These are phyloP conservation scores for Dioscorea zingiberensis DNA, from an alignment of 106 monocot species.

Conservation along the genomic window DNA sequence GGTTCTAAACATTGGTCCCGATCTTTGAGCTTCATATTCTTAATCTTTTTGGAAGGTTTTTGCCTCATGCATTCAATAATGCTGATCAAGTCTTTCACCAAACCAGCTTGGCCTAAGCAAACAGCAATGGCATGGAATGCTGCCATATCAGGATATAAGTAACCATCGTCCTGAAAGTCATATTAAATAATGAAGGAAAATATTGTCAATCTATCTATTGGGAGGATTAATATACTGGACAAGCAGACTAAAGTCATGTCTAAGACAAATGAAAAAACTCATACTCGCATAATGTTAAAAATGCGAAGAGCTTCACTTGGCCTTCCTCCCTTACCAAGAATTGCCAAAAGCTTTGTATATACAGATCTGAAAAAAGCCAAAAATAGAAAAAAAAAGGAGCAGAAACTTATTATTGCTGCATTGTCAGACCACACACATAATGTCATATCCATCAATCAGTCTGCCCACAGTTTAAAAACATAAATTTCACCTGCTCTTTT, in stretches of 20 bases:
- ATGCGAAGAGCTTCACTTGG: constrained; percentile 70
- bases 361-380: constrained; percentile 61
- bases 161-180: constrained; percentile 54
- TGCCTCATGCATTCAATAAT: constrained; percentile 71
- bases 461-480: no score
- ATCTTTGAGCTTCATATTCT: constrained; percentile 52
- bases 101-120: constrained; percentile 90
- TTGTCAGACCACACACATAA: no score
- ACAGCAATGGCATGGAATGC: constrained; percentile 90
- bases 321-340: constrained; percentile 85
- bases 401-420: no score
- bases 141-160: constrained; percentile 93
- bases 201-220: not conserved
- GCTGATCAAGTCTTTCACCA: constrained; percentile 63
- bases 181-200: not conserved
- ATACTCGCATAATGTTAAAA: constrained; percentile 74
- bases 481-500: constrained; percentile 68
- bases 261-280: not conserved
- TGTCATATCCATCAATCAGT: no score
- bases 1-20: constrained; percentile 87
- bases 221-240: not conserved
- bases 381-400: no score
- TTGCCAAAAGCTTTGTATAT: constrained; percentile 80
- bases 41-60: constrained; percentile 63
- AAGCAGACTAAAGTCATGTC: not conserved